Percentiles rank a stretch among this genome's conserved stretches.
These are phyloP conservation scores for Cylindrodendrum hubeiense DNA, from an alignment of 2,329 filamentous ascomycete species.

Conservation along the genomic window DNA sequence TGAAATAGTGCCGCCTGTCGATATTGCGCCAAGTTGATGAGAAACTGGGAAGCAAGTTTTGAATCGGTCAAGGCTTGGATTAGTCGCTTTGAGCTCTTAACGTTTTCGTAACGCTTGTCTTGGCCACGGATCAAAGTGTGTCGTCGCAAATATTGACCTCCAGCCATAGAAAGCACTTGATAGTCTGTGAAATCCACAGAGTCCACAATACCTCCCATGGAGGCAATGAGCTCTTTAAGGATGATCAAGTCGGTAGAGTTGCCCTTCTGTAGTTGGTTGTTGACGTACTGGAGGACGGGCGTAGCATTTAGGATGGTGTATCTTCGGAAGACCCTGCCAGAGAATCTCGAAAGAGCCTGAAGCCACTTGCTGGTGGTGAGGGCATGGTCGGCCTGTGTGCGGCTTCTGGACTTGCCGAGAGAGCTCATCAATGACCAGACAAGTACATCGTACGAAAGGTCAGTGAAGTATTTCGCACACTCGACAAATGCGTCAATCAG, in stretches of 20 bases:
- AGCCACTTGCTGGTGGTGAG: slow-evolving; percentile 91
- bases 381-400: slow-evolving; percentile 72
- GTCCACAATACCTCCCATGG: slow-evolving; percentile 94
- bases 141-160: slow-evolving; percentile 81
- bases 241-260: slow-evolving; percentile 94
- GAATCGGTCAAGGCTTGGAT: slow-evolving; percentile 84
- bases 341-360: slow-evolving; percentile 89
- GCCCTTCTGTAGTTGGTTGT: slow-evolving; percentile 82
- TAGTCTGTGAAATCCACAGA: slow-evolving; percentile 89
- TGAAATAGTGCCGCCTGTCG: slow-evolving; percentile 87
- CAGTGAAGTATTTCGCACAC: slow-evolving; percentile 93
- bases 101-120: slow-evolving; percentile 84
- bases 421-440: slow-evolving; percentile 91
- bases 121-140: slow-evolving; percentile 84
- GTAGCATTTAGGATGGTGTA: slow-evolving; percentile 87
- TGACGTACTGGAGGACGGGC: slow-evolving; percentile 90
- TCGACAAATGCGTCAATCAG: slow-evolving; percentile 95
- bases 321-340: slow-evolving; percentile 88
- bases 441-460: slow-evolving; percentile 91
- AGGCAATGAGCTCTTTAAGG: slow-evolving; percentile 87
- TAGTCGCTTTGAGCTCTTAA: slow-evolving; percentile 81
- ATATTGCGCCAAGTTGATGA: slow-evolving; percentile 93
- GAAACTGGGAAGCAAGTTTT: slow-evolving; percentile 81
- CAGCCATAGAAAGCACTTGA: slow-evolving; percentile 89
- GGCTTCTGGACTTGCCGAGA: slow-evolving; percentile 71